Evolutionary conservation across 2,329 filamentous ascomycete genomes (phyloP).

Genomic region (Drechslera avenae): DNA sequence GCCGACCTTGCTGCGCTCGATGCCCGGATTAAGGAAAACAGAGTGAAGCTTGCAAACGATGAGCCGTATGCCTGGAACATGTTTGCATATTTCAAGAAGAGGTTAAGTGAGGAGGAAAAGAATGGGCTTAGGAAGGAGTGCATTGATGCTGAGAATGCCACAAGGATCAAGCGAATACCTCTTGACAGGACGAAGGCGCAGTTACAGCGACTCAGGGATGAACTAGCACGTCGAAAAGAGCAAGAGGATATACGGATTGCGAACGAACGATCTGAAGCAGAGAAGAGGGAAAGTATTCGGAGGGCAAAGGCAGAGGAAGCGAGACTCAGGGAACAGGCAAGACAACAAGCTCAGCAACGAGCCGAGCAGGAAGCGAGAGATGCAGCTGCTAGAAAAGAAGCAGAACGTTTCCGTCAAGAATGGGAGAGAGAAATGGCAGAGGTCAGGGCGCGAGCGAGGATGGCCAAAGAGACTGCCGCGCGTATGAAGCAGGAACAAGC

Average conservation of each 20-base stretch:
- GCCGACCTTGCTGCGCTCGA: too few species aligned
- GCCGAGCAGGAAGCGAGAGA: not conserved
- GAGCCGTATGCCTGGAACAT: slow-evolving; percentile 4
- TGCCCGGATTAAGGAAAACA: too few species aligned
- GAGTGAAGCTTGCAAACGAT: not conserved
- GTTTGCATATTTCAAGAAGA: not conserved
- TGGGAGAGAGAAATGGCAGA: too few species aligned
- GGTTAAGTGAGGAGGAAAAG: slow-evolving; percentile 8
- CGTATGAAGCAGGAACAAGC: not conserved
- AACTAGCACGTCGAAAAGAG: too few species aligned
- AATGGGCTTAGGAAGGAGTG: not conserved
- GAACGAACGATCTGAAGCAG: too few species aligned
- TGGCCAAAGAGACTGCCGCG: not conserved
- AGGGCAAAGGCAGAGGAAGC: slow-evolving; percentile 1
- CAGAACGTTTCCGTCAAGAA: not conserved
- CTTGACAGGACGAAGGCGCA: too few species aligned
- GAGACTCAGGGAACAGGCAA: not conserved
- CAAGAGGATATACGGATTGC: too few species aligned
- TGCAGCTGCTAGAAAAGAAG: not conserved
- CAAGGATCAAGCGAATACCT: too few species aligned
- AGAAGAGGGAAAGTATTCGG: too few species aligned
- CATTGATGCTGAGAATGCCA: not conserved
- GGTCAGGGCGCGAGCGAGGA: not conserved
- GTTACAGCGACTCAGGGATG: too few species aligned
- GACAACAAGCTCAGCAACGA: not conserved